Percentiles rank a stretch among this genome's conserved stretches.
Evolutionary conservation across 192 early-diverging fungal species (phyloP).

Genomic region (Glomus cerebriforme): DNA sequence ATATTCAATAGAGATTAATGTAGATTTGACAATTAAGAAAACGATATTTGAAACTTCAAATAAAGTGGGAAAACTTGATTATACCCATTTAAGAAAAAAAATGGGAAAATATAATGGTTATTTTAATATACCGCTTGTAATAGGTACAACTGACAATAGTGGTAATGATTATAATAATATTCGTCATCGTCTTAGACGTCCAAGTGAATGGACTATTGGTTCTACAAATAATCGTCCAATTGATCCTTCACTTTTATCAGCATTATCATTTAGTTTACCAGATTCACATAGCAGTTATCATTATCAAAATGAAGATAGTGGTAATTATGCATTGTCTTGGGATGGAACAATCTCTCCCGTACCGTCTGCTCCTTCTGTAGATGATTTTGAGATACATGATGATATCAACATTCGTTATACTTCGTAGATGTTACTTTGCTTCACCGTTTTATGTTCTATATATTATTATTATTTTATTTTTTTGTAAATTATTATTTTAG

Average conservation of each 20-base stretch:
- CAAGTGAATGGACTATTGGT: background rate
- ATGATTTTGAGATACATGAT: background rate
- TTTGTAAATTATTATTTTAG: background rate
- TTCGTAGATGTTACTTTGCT: background rate
- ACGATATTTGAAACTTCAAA: conserved; percentile 15
- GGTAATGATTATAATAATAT: background rate
- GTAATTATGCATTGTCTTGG: background rate
- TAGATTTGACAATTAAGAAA: conserved; percentile 10
- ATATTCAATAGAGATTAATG: conserved; percentile 11
- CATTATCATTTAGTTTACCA: background rate
- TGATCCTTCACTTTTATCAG: background rate
- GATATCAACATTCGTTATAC: background rate
- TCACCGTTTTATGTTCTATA: background rate
- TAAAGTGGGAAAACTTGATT: background rate
- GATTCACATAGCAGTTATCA: background rate
- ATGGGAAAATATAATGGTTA: background rate
- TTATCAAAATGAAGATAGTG: background rate
- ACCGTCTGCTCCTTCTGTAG: conserved; percentile 8
- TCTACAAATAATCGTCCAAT: background rate
- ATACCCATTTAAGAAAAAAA: background rate
- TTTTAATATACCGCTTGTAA: conserved; percentile 7
- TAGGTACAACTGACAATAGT: background rate
- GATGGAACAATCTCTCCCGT: background rate
- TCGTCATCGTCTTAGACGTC: background rate
- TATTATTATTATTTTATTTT: background rate